Percentiles rank a stretch among this genome's conserved stretches.
Evolutionary conservation across 495 filamentous ascomycete genomes (phyloP).

Genomic region (Cudoniella acicularis): DNA sequence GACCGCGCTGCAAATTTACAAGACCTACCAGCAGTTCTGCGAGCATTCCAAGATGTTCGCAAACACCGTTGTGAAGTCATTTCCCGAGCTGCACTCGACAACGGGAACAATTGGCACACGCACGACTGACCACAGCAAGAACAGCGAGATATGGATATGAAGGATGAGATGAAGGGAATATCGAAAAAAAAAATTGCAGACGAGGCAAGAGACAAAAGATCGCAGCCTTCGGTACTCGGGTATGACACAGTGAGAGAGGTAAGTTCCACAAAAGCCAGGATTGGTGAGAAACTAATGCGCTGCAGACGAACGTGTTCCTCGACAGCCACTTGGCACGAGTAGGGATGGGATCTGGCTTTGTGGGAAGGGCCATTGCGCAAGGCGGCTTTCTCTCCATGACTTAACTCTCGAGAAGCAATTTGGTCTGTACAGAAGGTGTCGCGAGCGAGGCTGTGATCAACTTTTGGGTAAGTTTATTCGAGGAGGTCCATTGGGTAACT

Average conservation of each 20-base stretch:
- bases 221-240: conserved; percentile 1
- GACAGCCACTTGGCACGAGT: background rate
- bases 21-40: background rate
- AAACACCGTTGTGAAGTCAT: conserved; percentile 5
- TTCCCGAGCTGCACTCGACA: background rate
- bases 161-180: background rate
- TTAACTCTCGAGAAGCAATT: background rate
- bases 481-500: too few relatives aligned
- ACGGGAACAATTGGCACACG: conserved; percentile 4
- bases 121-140: conserved; percentile 5
- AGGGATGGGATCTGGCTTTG: background rate
- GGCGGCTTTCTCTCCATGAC: background rate
- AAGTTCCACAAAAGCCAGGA: background rate
- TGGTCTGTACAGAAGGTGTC: too few relatives aligned
- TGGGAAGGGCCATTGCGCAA: background rate
- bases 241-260: conserved; percentile 10
- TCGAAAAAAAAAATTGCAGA: background rate
- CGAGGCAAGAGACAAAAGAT: background rate
- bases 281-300: background rate
- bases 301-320: background rate
- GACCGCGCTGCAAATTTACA: background rate
- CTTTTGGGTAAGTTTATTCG: too few relatives aligned
- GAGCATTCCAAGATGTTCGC: conserved; percentile 3
- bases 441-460: too few relatives aligned
- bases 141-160: conserved; percentile 9